These are phyloP conservation scores for Phaeophleospora eucalypticola DNA, from an alignment of 2,329 filamentous ascomycete species.

Conservation along the genomic window DNA sequence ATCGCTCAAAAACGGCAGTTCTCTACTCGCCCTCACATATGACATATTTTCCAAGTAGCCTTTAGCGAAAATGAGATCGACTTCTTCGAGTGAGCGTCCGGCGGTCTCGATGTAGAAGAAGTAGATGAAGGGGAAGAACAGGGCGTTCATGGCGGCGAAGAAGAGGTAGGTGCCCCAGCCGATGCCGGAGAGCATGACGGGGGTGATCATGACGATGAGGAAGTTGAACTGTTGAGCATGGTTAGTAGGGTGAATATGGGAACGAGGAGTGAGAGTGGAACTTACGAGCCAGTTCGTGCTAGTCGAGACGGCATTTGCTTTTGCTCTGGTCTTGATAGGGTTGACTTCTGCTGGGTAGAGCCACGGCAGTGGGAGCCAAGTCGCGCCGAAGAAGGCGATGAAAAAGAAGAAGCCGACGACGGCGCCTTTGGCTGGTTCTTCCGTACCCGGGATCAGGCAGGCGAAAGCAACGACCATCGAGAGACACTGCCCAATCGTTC, in stretches of 20 bases:
- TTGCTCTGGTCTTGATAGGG: conserved; percentile 53
- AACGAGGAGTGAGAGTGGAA: conserved; percentile 31
- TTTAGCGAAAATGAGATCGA: conserved; percentile 33
- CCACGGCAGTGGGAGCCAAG: conserved; percentile 35
- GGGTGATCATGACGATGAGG: conserved; percentile 28
- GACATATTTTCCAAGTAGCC: conserved; percentile 31
- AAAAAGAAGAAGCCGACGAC: conserved; percentile 64
- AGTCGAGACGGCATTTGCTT: conserved; percentile 48
- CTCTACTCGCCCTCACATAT: conserved; percentile 35
- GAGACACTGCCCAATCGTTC: conserved; percentile 51
- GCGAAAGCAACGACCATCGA: conserved; percentile 49
- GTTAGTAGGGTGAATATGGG: no score
- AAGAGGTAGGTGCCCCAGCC: conserved; percentile 15
- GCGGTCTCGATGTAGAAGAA: conserved; percentile 34
- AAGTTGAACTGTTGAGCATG: conserved; percentile 40
- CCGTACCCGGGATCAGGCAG: conserved; percentile 38
- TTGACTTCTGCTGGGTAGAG: conserved; percentile 40
- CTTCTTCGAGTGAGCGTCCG: conserved; percentile 33
- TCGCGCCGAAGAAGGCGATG: conserved; percentile 65
- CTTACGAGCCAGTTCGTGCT: conserved; percentile 38
- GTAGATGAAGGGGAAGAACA: conserved; percentile 24
- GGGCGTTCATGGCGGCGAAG: conserved; percentile 22
- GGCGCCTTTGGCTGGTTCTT: conserved; percentile 41
- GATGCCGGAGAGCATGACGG: conserved; percentile 27
- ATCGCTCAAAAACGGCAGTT: conserved; percentile 33